A percentile compares a stretch with the other conserved stretches of the same genome.
Evolutionary conservation across 176 grass and related monocot genomes (phyloP).

Genomic region (Rhynchospora pubera): DNA sequence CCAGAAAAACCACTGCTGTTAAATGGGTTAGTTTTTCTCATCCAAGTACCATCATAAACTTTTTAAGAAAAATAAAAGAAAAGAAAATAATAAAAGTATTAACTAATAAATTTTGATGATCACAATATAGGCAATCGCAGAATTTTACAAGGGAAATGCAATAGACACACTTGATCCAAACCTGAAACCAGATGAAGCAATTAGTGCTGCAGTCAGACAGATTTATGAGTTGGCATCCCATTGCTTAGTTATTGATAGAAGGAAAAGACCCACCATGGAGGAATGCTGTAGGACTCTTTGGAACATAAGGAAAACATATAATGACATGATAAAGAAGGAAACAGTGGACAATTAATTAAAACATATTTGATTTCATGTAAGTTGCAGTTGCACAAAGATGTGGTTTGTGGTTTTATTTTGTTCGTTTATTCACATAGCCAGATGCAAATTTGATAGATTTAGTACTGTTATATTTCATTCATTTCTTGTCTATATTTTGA

Average conservation of each 20-base stretch:
- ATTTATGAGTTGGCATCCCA: constrained; percentile 5
- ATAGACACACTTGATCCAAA: constrained; percentile 13
- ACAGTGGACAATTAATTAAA: neutral
- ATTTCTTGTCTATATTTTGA: neutral
- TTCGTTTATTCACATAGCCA: neutral
- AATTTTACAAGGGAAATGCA: neutral
- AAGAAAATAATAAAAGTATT: neutral
- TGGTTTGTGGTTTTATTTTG: neutral
- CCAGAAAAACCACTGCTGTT: neutral
- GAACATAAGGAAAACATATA: constrained; percentile 22
- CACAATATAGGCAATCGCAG: neutral
- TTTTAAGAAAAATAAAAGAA: neutral
- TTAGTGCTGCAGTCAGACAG: neutral
- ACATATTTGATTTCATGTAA: neutral
- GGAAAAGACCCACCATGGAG: constrained; percentile 6
- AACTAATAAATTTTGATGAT: neutral
- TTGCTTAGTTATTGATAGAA: neutral
- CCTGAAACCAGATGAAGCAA: neutral
- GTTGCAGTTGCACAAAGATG: neutral
- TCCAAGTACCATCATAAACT: neutral
- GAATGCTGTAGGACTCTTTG: constrained; percentile 10
- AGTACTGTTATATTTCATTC: neutral
- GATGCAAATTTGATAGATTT: neutral
- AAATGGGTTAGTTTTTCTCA: constrained; percentile 14
- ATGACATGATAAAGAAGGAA: neutral